Evolutionary conservation across 2,329 filamentous ascomycete genomes (phyloP), one percentile per base, ranked within the genome.

Genomic region (Monosporascus ibericus): DNA sequence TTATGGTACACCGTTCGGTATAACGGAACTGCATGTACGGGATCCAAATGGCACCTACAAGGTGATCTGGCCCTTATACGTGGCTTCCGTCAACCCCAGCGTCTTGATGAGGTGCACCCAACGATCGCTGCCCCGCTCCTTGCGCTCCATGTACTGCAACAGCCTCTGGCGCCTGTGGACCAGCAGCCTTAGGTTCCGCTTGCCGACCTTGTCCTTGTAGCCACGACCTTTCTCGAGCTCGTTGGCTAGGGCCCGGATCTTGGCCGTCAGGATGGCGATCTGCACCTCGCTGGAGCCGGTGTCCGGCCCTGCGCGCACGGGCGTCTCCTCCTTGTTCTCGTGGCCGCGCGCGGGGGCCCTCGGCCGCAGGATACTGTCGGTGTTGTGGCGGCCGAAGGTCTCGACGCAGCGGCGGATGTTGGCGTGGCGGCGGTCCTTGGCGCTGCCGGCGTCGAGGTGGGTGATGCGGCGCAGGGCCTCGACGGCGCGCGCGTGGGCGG

Each of bases 241-340:
- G 60, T 87, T 79, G 17, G 88, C 86, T 48, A 99, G 70, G 24
- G 87, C 85, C 57, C 90, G 80, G 67, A 99, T 99, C 79, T 96
- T 97, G 52, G 90, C 82, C 3, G 94, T 99, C 68, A 99, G 72
- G 62, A 99, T 95, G 46, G 91, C 92, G 60, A 95, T 90, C 76
- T 99, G 94, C n/a, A 99, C 95, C 73, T 99, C 94, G 6, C 90
- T 90, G 63, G 90, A 95, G 37, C 94, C 94, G 1, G 92, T 99
- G 68, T 99, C 94, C 5, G 87, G 88, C 0, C 94, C 94, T n/a
- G 85, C 84, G 34, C 95, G 86, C 25, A 61, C 18, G 17, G 38
- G n/a, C 20, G n/a, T 22, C 40, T 7, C n/a, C 40, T 9, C 70
- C 61, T 68, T 66, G 54, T 67, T 56, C 65, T 66, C 47, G 66